Conservation (phyloP, 208 protist genomes). For the Acanthamoeba culbertsoni region DNA sequence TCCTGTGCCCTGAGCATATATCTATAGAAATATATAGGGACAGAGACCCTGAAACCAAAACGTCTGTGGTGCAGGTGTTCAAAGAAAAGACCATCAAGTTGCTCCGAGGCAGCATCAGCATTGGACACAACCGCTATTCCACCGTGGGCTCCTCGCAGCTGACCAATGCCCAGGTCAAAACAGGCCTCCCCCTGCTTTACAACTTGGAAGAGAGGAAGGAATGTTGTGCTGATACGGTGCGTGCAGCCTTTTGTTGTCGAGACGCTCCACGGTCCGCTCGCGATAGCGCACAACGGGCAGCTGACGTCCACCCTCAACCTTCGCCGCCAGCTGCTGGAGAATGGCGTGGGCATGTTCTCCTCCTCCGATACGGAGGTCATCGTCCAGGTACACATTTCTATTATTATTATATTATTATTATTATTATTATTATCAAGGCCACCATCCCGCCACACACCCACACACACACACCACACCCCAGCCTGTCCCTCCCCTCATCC, state of each 20-base stretch:
- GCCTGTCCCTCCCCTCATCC: neutral
- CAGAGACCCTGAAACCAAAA: too few relatives aligned
- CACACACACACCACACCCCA: too few relatives aligned
- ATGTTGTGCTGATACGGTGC: neutral
- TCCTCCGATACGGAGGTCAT: slow-evolving; percentile 68
- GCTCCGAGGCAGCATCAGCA: slow-evolving; percentile 54
- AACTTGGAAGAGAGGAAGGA: neutral
- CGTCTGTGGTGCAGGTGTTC: slow-evolving; percentile 44
- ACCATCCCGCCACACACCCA: too few relatives aligned
- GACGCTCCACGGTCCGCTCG: slow-evolving; percentile 67
- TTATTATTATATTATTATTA: slow-evolving; percentile 9
- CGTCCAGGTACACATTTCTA: slow-evolving; percentile 41
- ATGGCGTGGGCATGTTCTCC: slow-evolving; percentile 64
- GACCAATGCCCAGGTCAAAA: slow-evolving; percentile 57
- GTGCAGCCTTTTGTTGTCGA: slow-evolving; percentile 70
- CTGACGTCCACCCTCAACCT: neutral
- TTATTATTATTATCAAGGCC: slow-evolving; percentile 14
- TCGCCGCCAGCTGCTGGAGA: slow-evolving; percentile 62
- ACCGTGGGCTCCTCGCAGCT: slow-evolving; percentile 64
- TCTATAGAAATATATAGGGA: neutral
- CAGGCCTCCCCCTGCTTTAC: neutral
- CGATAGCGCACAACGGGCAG: slow-evolving; percentile 68
- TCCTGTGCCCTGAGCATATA: too few relatives aligned
- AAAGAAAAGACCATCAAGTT: slow-evolving; percentile 67
- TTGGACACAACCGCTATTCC: slow-evolving; percentile 74